Percentiles rank a stretch among this genome's conserved stretches.
Evolutionary conservation across 2,329 filamentous ascomycete species (phyloP).

Genomic region (Tolypocladium ovalisporum): DNA sequence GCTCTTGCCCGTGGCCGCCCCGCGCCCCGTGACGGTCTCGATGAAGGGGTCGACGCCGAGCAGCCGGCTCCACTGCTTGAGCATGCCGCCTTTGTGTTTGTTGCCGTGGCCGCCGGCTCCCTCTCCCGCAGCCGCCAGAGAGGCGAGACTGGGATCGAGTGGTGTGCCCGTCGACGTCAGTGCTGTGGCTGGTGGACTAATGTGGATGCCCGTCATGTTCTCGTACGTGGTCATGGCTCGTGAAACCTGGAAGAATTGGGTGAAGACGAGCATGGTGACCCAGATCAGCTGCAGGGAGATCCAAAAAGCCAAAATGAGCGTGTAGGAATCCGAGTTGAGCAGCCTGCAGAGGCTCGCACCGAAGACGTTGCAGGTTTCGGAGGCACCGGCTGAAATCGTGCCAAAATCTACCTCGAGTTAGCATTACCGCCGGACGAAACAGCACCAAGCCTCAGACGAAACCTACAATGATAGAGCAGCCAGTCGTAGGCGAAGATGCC

Average conservation of each 20-base stretch:
- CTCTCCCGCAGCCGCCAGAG: conserved; percentile 31
- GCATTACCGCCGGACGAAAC: background rate
- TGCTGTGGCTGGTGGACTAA: conserved; percentile 51
- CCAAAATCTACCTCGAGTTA: conserved; percentile 43
- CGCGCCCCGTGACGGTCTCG: conserved; percentile 77
- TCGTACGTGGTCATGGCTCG: conserved; percentile 93
- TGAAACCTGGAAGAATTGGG: conserved; percentile 86
- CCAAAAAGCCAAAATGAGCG: conserved; percentile 72
- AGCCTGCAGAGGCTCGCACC: conserved; percentile 64
- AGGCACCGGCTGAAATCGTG: conserved; percentile 40
- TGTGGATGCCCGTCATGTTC: conserved; percentile 76
- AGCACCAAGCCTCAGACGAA: background rate
- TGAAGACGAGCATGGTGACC: conserved; percentile 94
- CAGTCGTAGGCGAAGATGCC: conserved; percentile 65
- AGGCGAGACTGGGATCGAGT: conserved; percentile 55
- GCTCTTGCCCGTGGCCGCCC: conserved; percentile 49
- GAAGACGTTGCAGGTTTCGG: conserved; percentile 60
- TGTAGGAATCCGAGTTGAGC: conserved; percentile 74
- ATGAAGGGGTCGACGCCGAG: conserved; percentile 91
- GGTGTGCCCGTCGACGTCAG: conserved; percentile 70
- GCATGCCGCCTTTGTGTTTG: conserved; percentile 51
- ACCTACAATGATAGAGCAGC: conserved; percentile 61
- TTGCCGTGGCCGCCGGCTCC: conserved; percentile 34
- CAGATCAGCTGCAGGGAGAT: conserved; percentile 75
- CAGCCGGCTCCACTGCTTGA: conserved; percentile 72